Percentiles rank a stretch among this genome's conserved stretches.
Conservation (phyloP, 2,329 filamentous ascomycete species). For the Malbranchea zuffiana region DNA sequence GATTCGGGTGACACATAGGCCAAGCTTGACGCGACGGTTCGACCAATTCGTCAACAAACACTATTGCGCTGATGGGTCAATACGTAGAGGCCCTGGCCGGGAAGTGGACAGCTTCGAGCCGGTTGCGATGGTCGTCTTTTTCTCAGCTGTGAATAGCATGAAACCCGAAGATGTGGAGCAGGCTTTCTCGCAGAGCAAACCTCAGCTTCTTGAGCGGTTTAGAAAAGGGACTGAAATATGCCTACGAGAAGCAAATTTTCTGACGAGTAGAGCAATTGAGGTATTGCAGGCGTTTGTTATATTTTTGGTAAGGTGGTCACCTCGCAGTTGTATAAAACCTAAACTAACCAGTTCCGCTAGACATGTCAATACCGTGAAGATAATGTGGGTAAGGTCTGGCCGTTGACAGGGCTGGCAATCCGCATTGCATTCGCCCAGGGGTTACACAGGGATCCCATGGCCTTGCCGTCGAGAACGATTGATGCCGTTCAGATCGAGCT, state of each 20-base stretch:
- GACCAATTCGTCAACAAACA: background rate
- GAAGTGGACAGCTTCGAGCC: background rate
- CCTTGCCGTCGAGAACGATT: constrained; percentile 12
- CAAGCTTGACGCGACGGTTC: background rate
- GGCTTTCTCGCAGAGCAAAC: background rate
- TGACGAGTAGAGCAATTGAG: background rate
- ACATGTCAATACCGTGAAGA: constrained; percentile 13
- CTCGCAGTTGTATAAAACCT: background rate
- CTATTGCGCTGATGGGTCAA: background rate
- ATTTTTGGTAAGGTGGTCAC: background rate
- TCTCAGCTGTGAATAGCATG: background rate
- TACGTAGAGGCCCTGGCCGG: too few relatives aligned
- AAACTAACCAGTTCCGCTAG: constrained; percentile 6
- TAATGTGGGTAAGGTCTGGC: constrained; percentile 12
- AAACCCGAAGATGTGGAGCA: background rate
- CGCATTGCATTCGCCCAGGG: constrained; percentile 13
- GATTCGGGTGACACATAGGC: background rate
- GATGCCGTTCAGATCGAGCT: constrained; percentile 12
- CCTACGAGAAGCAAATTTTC: background rate
- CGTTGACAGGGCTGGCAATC: constrained; percentile 10
- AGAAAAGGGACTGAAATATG: background rate
- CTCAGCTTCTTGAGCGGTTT: background rate
- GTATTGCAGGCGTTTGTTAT: background rate
- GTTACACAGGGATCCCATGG: constrained; percentile 12
- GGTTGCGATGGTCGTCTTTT: background rate